Conservation (phyloP, 805 yeast genomes). For the Nakazawaea wyomingensis region DNA sequence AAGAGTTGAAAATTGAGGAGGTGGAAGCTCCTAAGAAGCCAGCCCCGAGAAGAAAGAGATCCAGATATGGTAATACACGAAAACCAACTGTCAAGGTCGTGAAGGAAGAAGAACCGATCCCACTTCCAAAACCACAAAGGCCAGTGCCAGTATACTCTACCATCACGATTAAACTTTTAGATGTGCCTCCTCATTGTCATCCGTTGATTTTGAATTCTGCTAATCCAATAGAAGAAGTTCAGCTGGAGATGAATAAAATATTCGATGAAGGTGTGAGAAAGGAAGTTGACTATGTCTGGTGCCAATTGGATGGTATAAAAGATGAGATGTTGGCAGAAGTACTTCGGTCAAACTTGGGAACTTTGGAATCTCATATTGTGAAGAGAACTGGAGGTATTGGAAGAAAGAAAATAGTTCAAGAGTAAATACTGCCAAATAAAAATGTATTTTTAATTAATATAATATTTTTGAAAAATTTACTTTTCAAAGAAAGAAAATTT, state of each 20-base stretch:
- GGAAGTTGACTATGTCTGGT: conserved; percentile 70
- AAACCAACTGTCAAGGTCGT: conserved; percentile 14
- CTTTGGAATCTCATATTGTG: conserved; percentile 20
- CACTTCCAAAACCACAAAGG: conserved; percentile 31
- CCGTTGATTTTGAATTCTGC: conserved; percentile 67
- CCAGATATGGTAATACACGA: conserved; percentile 15
- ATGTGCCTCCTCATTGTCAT: conserved; percentile 60
- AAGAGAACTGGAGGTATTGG: conserved; percentile 9
- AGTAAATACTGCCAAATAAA: not conserved
- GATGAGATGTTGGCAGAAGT: conserved; percentile 65
- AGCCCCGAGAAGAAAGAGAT: conserved; percentile 15
- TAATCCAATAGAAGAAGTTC: conserved; percentile 49
- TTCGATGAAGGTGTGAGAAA: conserved; percentile 56
- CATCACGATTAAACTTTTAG: conserved; percentile 57
- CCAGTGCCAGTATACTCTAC: conserved; percentile 52
- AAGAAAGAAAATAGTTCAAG: conserved; percentile 6
- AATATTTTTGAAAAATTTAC: not conserved
- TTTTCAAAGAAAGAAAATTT: too few relatives aligned
- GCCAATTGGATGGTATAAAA: conserved; percentile 69
- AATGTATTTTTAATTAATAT: not conserved
- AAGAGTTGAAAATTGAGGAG: conserved; percentile 12
- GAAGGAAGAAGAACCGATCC: conserved; percentile 32
- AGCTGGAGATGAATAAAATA: conserved; percentile 54
- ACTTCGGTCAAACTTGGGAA: conserved; percentile 49
- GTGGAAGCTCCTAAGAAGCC: conserved; percentile 14